These are phyloP conservation scores for Gilbertella persicaria DNA, from an alignment of 371 early-diverging fungal genomes.

Conservation along the genomic window DNA sequence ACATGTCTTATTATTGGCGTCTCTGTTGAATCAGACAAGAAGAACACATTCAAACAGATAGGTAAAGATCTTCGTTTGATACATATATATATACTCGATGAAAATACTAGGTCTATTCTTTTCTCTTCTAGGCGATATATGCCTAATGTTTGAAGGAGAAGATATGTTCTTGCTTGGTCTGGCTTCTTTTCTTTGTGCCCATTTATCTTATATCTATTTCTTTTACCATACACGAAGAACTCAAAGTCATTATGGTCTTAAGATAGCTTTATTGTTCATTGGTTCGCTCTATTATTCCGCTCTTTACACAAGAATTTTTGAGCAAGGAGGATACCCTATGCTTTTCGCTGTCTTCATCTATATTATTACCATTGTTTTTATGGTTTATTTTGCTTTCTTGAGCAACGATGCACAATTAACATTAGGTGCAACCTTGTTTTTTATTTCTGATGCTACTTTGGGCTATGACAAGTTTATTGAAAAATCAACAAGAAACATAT, in stretches of 20 bases:
- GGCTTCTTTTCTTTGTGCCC: slow-evolving; percentile 12
- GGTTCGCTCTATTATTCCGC: slow-evolving; percentile 2
- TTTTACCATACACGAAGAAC: slow-evolving; percentile 11
- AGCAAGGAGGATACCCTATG: slow-evolving; percentile 10
- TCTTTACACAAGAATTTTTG: slow-evolving; percentile 1
- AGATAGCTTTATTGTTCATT: neutral
- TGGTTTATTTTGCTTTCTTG: slow-evolving; percentile 14
- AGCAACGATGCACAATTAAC: slow-evolving; percentile 7
- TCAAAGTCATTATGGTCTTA: neutral
- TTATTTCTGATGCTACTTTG: slow-evolving; percentile 19
- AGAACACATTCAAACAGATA: slow-evolving; percentile 6
- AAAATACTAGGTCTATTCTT: slow-evolving; percentile 4
- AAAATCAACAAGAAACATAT: slow-evolving; percentile 1
- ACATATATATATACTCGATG: too few relatives aligned
- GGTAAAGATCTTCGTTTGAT: too few relatives aligned
- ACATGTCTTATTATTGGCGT: slow-evolving; percentile 15
- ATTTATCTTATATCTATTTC: slow-evolving; percentile 13
- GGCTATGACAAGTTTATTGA: slow-evolving; percentile 13
- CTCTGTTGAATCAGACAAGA: slow-evolving; percentile 1
- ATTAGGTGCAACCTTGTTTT: slow-evolving; percentile 13
- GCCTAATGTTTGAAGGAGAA: slow-evolving; percentile 14
- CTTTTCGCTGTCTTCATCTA: slow-evolving; percentile 10
- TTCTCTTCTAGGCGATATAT: slow-evolving; percentile 18
- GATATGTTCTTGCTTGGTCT: slow-evolving; percentile 10
- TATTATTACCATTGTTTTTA: slow-evolving; percentile 7